Percentiles rank a stretch among this genome's conserved stretches.
Evolutionary conservation across 441 rosid genomes (phyloP).

Genomic region (Syzygium malaccense): DNA sequence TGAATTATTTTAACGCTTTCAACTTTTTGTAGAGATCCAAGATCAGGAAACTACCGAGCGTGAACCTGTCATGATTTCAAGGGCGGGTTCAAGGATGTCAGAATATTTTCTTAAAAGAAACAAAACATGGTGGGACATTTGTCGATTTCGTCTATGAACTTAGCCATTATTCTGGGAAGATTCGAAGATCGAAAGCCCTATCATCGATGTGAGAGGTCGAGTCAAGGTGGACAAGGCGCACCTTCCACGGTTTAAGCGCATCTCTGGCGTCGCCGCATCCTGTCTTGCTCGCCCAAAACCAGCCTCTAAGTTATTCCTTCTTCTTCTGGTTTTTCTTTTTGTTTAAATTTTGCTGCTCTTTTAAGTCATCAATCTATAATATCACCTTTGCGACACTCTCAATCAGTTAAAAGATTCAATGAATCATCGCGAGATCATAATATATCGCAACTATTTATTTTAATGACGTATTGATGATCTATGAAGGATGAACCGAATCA

Average conservation of each 20-base stretch:
- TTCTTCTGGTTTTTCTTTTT: background rate
- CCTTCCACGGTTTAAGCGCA: background rate
- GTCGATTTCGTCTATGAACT: background rate
- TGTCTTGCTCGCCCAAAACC: background rate
- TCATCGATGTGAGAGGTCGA: background rate
- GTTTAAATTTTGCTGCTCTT: background rate
- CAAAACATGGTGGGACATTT: background rate
- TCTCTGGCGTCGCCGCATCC: background rate
- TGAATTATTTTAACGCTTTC: background rate
- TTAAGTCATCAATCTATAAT: background rate
- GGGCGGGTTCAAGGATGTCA: background rate
- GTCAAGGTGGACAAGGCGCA: background rate
- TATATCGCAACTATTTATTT: background rate
- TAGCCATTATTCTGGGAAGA: background rate
- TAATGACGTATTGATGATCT: background rate
- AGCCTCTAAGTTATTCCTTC: background rate
- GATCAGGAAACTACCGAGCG: background rate
- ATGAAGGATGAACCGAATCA: background rate
- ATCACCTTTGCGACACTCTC: background rate
- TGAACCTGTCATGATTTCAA: background rate
- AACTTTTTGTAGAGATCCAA: background rate
- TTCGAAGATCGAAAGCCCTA: background rate
- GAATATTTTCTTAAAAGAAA: background rate
- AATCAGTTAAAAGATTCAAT: background rate
- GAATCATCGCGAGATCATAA: background rate